These are phyloP conservation scores for Heliamphora pulchella DNA, from an alignment of 179 eudicot genomes.

Conservation along the genomic window DNA sequence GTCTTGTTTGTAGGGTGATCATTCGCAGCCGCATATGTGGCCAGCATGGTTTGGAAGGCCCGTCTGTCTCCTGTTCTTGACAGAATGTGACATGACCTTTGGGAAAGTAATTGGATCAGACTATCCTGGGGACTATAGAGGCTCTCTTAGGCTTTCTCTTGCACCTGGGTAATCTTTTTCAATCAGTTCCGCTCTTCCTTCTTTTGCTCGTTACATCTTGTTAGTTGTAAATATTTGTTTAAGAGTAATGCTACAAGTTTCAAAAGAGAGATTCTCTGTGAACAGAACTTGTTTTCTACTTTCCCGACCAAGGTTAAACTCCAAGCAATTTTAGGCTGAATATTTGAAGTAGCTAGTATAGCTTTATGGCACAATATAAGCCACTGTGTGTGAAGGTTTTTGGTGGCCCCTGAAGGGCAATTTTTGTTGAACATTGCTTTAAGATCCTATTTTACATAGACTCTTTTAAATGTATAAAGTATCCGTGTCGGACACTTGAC, in stretches of 20 bases:
- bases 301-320: background rate
- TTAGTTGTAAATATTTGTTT: constrained; percentile 5
- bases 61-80: constrained; percentile 39
- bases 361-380: background rate
- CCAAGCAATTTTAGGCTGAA: background rate
- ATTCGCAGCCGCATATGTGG: constrained; percentile 53
- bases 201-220: background rate
- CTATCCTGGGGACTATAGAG: constrained; percentile 43
- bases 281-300: background rate
- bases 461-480: too few relatives aligned
- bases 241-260: background rate
- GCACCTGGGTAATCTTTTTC: constrained; percentile 42
- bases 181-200: background rate
- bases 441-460: too few relatives aligned
- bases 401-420: background rate
- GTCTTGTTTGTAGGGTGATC: constrained; percentile 39
- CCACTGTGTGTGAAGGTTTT: constrained; percentile 1
- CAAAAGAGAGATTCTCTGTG: background rate
- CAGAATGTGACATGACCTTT: constrained; percentile 56
- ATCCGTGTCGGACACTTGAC: too few relatives aligned
- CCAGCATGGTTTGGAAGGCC: constrained; percentile 54
- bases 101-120: constrained; percentile 36
- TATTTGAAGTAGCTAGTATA: background rate
- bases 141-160: constrained; percentile 41
- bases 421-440: constrained; percentile 5